A percentile compares a stretch with the other conserved stretches of the same genome.
Conservation (phyloP, 2,329 filamentous ascomycete species). For the Meredithiella fracta region DNA sequence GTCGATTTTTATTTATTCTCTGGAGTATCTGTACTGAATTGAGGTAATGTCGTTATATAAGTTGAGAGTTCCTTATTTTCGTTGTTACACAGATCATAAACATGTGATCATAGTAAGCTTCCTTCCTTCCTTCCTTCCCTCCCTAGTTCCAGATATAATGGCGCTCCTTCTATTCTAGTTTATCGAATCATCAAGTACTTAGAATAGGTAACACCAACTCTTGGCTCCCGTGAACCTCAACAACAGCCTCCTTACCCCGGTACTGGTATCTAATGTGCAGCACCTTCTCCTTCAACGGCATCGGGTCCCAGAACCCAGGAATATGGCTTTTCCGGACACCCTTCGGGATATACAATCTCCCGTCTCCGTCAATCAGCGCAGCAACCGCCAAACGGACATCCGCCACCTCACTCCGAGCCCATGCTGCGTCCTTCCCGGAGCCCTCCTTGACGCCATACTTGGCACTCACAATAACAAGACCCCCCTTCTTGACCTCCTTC, state of each 20-base stretch:
- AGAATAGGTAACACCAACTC: slow-evolving; percentile 18
- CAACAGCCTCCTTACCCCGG: slow-evolving; percentile 7
- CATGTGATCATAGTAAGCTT: background rate
- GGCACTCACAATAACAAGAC: slow-evolving; percentile 32
- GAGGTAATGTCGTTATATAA: no score
- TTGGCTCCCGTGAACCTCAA: slow-evolving; percentile 24
- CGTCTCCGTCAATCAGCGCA: slow-evolving; percentile 27
- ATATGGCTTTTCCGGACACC: slow-evolving; percentile 29
- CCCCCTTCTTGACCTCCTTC: slow-evolving; percentile 21
- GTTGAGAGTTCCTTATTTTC: background rate
- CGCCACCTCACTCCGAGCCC: slow-evolving; percentile 28
- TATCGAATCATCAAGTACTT: background rate
- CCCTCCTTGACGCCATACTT: slow-evolving; percentile 27
- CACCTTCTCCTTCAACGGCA: slow-evolving; percentile 27
- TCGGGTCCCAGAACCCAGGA: slow-evolving; percentile 36
- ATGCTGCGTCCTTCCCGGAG: slow-evolving; percentile 14
- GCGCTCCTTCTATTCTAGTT: no score
- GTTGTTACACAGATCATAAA: background rate
- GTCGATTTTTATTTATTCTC: no score
- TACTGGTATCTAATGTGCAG: slow-evolving; percentile 30
- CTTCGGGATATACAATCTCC: slow-evolving; percentile 23
- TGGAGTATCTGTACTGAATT: no score
- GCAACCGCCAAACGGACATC: slow-evolving; percentile 33
- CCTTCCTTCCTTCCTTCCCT: background rate
- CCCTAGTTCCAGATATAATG: no score